Base-by-base conservation (phyloP, 345 rosid genomes). In the Gossypium australe region DNA sequence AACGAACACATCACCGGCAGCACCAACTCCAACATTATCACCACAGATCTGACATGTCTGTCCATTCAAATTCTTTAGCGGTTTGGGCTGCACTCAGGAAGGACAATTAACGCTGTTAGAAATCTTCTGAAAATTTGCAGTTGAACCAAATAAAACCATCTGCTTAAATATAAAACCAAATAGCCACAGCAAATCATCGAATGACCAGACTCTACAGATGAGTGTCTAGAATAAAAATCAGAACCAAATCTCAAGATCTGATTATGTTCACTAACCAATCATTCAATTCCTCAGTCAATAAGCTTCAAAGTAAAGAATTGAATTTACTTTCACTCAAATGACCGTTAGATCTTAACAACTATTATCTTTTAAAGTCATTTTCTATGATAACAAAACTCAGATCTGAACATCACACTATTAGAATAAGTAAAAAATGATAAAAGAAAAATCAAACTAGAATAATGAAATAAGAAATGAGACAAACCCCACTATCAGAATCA, bases 21-120 rank as follows among this genome's bases (percentile, higher is more conserved):
- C 86, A 44, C 87, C 76, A 24, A 80, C 78, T 63, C 97, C 98
- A 80, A 87, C 97, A 71, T 76, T 86, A 78, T 96, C 99, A 58
- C 97, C 98, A 78, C 99, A 96, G 82, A 95, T 95, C 89, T 95
- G 98, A 75, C 99, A 96, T 11, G 85, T 89, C 78, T 89, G 97
- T 34, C 90, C 90, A 75, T 84, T 92, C 85, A 85, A 70, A 81
- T 84, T 80, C 87, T 84, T 90, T 82, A 83, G 77, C 38, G 98
- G 98, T 77, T 92, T 96, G 55, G 97, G 84, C 99, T 96, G 97
- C 90, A 85, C 29, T 73, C 34, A 25, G 16, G 7, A 22, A 45
- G 71, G 2, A 13, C 25, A 76, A 61, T 60, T 29, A 57, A 61
- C 12, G 58, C 59, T 22, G 59, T 85, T 67, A 80, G 72, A 61